phyloP scores from a whole-genome alignment of 495 filamentous ascomycete species.

The Xylaria bambusicola region DNA sequence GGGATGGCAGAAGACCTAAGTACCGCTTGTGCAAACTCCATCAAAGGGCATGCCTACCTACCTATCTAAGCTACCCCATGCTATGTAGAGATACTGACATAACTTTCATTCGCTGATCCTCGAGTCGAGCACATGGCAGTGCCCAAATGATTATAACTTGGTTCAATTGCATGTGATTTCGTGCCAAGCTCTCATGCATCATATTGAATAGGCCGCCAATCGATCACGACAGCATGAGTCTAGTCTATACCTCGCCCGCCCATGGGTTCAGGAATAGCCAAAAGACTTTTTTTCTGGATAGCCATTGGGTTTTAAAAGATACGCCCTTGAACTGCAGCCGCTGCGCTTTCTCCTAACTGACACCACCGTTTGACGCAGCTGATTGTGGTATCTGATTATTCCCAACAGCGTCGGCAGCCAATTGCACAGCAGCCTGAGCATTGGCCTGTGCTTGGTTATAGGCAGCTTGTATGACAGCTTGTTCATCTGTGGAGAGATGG shows the following conservation, averaged over 20 bases:
- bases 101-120: background rate
- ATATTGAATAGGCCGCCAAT: conserved; percentile 12
- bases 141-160: conserved; percentile 13
- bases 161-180: conserved; percentile 6
- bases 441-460: conserved; percentile 73
- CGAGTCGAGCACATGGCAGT: conserved; percentile 2
- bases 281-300: no score
- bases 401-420: conserved; percentile 28
- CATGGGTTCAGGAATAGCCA: no score
- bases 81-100: conserved; percentile 1
- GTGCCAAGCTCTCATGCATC: conserved; percentile 1
- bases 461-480: conserved; percentile 75
- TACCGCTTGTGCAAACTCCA: conserved; percentile 13
- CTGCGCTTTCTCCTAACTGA: conserved; percentile 27
- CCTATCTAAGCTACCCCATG: conserved; percentile 18
- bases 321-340: background rate
- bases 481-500: conserved; percentile 77
- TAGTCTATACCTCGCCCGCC: no score
- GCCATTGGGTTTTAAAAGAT: no score
- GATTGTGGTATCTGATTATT: conserved; percentile 26
- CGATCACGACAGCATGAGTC: no score
- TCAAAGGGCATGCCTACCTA: conserved; percentile 8
- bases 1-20: conserved; percentile 3
- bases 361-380: conserved; percentile 26
- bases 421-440: conserved; percentile 38